These are phyloP conservation scores for Trypethelium eluteriae DNA, from an alignment of 495 filamentous ascomycete genomes.

Conservation along the genomic window DNA sequence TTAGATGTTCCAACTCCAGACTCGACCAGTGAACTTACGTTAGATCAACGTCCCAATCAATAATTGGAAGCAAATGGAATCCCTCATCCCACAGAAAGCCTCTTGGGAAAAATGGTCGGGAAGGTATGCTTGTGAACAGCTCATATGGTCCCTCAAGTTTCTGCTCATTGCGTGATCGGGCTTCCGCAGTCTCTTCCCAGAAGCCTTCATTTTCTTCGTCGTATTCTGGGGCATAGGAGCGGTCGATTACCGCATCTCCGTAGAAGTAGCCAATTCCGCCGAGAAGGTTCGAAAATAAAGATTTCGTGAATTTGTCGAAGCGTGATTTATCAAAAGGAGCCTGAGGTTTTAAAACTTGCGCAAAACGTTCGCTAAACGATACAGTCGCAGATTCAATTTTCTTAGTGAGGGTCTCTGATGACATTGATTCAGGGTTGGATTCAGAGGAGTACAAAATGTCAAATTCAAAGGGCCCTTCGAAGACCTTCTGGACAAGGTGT, in stretches of 20 bases:
- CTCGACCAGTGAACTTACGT: constrained; percentile 42
- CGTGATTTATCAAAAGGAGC: constrained; percentile 65
- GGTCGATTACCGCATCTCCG: constrained; percentile 77
- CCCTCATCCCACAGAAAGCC: constrained; percentile 98
- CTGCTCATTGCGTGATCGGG: constrained; percentile 56
- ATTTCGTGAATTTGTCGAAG: constrained; percentile 73
- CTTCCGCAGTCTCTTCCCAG: constrained; percentile 83
- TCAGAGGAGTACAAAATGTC: constrained; percentile 85
- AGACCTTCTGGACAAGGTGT: constrained; percentile 87
- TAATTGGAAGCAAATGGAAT: constrained; percentile 86
- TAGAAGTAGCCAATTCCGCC: constrained; percentile 96
- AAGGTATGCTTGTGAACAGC: constrained; percentile 88
- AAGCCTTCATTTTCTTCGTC: constrained; percentile 96
- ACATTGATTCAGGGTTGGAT: constrained; percentile 54
- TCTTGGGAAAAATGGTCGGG: constrained; percentile 88
- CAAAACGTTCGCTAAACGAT: constrained; percentile 67
- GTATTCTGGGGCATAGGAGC: constrained; percentile 82
- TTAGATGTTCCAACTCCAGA: background rate
- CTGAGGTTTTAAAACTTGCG: constrained; percentile 61
- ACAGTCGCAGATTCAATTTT: constrained; percentile 58
- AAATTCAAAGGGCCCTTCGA: constrained; percentile 86
- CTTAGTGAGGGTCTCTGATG: constrained; percentile 58
- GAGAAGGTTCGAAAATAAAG: constrained; percentile 88
- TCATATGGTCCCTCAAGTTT: constrained; percentile 75
- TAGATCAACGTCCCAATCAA: constrained; percentile 89